These are phyloP conservation scores for Holtermannia corniformis DNA, from an alignment of 768 basidiomycete genomes.

Conservation along the genomic window DNA sequence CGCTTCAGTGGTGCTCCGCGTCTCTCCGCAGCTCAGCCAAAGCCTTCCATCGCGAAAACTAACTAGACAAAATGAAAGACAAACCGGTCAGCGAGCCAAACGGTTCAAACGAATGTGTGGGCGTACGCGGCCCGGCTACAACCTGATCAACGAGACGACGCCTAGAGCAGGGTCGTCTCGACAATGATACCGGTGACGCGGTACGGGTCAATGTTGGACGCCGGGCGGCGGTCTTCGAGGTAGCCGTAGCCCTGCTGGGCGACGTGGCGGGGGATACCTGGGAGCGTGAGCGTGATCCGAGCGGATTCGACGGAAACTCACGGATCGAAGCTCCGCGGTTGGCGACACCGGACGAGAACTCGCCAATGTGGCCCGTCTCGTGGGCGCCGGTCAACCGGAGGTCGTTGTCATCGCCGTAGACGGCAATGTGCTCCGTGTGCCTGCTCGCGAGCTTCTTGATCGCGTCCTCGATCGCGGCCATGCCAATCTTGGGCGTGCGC, in stretches of 20 bases:
- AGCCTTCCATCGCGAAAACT: background rate
- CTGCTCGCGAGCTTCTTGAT: constrained; percentile 85
- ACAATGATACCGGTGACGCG: constrained; percentile 59
- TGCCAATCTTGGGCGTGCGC: constrained; percentile 80
- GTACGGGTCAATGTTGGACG: constrained; percentile 98
- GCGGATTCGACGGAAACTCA: constrained; percentile 7
- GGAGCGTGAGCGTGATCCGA: background rate
- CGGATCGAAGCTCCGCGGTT: constrained; percentile 96
- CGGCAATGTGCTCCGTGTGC: constrained; percentile 91
- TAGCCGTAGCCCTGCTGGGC: constrained; percentile 88
- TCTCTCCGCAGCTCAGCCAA: too few relatives aligned
- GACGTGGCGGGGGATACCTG: constrained; percentile 74
- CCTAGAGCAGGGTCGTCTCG: constrained; percentile 59
- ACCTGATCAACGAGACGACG: constrained; percentile 1
- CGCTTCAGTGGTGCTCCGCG: background rate
- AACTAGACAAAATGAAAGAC: background rate
- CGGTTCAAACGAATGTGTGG: too few relatives aligned
- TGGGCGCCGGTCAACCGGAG: constrained; percentile 89
- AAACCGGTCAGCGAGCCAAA: background rate
- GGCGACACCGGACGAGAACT: constrained; percentile 89
- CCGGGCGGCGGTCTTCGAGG: constrained; percentile 91
- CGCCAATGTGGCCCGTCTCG: constrained; percentile 89
- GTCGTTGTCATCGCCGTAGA: constrained; percentile 98
- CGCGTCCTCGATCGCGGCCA: constrained; percentile 80
- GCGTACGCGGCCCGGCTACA: too few relatives aligned